These are phyloP conservation scores for Ceratobasidium papillatum DNA, from an alignment of 1,284 basidiomycete genomes.

Conservation along the genomic window DNA sequence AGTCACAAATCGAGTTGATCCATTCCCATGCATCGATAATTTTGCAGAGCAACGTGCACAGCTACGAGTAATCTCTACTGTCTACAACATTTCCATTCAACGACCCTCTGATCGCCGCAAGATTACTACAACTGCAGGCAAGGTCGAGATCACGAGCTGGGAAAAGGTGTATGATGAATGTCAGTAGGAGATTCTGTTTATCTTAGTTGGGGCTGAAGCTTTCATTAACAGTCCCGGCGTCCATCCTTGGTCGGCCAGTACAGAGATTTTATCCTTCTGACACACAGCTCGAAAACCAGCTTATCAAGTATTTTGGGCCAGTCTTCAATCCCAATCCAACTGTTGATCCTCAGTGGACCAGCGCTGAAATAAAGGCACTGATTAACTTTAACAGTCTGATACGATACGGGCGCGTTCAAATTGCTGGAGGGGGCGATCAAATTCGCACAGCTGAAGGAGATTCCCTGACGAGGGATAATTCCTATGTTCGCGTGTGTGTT, in stretches of 20 bases:
- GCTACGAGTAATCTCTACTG: conserved; percentile 33
- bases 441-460: background rate
- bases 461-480: background rate
- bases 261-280: background rate
- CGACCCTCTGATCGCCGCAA: background rate
- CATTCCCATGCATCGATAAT: conserved; percentile 28
- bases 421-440: background rate
- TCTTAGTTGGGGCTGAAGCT: background rate
- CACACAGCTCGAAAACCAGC: background rate
- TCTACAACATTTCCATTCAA: background rate
- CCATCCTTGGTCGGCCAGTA: background rate
- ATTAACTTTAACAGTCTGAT: background rate
- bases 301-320: background rate
- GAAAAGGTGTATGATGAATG: conserved; percentile 1
- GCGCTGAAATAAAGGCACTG: background rate
- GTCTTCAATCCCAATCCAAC: background rate
- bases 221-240: too few species aligned
- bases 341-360: background rate
- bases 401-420: conserved; percentile 10
- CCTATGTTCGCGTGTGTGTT: conserved; percentile 4
- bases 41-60: conserved; percentile 46
- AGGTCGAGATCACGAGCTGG: background rate
- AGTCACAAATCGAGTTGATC: background rate
- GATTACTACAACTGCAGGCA: background rate
- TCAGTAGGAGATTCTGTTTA: background rate